Evolutionary conservation across 2,329 filamentous ascomycete genomes (phyloP).

Genomic region (Neonectria neomacrospora): DNA sequence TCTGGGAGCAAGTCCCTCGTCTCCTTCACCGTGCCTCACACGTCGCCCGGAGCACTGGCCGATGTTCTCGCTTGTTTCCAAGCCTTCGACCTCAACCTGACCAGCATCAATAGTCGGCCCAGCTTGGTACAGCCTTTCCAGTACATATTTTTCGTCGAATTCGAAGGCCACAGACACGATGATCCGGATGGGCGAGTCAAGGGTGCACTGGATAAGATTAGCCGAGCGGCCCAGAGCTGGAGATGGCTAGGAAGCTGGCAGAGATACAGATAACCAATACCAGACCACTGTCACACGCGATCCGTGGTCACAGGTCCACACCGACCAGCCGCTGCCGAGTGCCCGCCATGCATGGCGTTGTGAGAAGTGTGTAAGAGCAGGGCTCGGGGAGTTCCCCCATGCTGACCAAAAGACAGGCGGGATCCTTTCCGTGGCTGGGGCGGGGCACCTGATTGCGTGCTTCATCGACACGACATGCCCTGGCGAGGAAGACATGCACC

Average conservation of each 20-base stretch:
- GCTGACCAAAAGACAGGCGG: slow-evolving; percentile 26
- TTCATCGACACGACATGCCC: slow-evolving; percentile 24
- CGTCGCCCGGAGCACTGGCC: slow-evolving; percentile 82
- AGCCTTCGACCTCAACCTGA: slow-evolving; percentile 79
- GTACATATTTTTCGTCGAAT: slow-evolving; percentile 96
- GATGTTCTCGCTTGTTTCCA: slow-evolving; percentile 84
- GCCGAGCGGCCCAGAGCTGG: slow-evolving; percentile 67
- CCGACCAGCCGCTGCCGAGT: slow-evolving; percentile 20
- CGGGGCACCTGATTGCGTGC: slow-evolving; percentile 38
- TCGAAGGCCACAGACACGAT: slow-evolving; percentile 68
- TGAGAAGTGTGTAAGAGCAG: slow-evolving; percentile 9
- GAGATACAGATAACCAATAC: slow-evolving; percentile 47
- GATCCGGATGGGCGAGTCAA: slow-evolving; percentile 69
- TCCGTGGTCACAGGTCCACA: slow-evolving; percentile 12
- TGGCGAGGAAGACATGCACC: slow-evolving; percentile 11
- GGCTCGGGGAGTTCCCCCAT: slow-evolving; percentile 29
- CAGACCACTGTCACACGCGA: slow-evolving; percentile 23
- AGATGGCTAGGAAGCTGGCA: slow-evolving; percentile 79
- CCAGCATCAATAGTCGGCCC: slow-evolving; percentile 88
- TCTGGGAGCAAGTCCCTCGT: slow-evolving; percentile 75
- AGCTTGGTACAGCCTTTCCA: slow-evolving; percentile 81
- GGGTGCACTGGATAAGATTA: slow-evolving; percentile 68
- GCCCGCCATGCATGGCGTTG: slow-evolving; percentile 26
- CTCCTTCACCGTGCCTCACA: slow-evolving; percentile 84
- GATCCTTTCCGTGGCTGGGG: slow-evolving; percentile 36